A percentile compares a stretch with the other conserved stretches of the same genome.
Conservation (phyloP, 768 basidiomycete species). For the Kwoniella sp. region DNA sequence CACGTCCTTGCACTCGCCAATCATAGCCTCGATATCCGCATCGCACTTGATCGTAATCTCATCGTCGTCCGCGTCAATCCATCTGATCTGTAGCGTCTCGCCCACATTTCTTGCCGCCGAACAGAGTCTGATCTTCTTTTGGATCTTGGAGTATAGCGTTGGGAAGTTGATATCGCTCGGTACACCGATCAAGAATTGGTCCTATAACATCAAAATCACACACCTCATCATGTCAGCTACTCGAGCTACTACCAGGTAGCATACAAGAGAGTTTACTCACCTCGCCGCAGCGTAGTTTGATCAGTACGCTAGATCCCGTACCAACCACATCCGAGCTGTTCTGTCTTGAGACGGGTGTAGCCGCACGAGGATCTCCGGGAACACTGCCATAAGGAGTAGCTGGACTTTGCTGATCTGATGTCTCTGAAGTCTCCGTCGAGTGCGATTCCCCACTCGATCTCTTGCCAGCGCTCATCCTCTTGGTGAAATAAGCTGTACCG, state of each 20-base stretch:
- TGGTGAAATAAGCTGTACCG: conserved; percentile 42
- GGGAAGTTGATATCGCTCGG: conserved; percentile 74
- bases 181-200: conserved; percentile 92
- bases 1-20: conserved; percentile 42
- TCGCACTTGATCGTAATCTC: conserved; percentile 46
- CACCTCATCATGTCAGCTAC: not conserved
- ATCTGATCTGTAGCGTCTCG: conserved; percentile 35
- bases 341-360: conserved; percentile 29
- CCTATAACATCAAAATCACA: conserved; percentile 57
- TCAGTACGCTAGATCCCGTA: conserved; percentile 65
- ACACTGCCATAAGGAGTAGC: conserved; percentile 53
- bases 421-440: conserved; percentile 61
- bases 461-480: conserved; percentile 42
- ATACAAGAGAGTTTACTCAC: too few relatives aligned
- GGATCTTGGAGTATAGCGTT: conserved; percentile 84
- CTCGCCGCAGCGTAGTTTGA: conserved; percentile 88
- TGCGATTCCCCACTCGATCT: conserved; percentile 46
- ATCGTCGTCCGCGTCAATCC: conserved; percentile 45
- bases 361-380: conserved; percentile 20
- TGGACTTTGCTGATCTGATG: conserved; percentile 60
- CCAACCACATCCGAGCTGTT: conserved; percentile 26
- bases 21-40: conserved; percentile 48
- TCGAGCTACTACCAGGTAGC: too few relatives aligned
- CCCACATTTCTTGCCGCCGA: conserved; percentile 62
- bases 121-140: conserved; percentile 88